Evolutionary conservation across 2,329 filamentous ascomycete genomes (phyloP).

Genomic region (Ophiostoma piceae): DNA sequence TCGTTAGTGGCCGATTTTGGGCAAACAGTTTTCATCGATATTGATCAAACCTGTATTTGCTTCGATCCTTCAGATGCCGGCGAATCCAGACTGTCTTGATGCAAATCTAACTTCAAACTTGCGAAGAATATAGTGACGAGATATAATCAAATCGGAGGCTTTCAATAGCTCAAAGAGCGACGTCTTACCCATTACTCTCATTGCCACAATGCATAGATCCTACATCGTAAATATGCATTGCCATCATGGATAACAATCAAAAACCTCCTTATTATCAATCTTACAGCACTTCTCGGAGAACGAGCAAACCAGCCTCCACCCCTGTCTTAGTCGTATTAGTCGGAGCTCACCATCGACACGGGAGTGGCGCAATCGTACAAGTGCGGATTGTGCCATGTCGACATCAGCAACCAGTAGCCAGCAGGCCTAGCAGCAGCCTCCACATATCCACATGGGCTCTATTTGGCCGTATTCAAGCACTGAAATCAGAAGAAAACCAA

Average conservation of each 20-base stretch:
- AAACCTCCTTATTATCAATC: background rate
- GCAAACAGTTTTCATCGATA: too few species aligned
- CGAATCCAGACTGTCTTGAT: too few species aligned
- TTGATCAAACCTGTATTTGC: too few species aligned
- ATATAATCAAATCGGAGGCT: background rate
- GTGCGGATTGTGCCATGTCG: slow-evolving; percentile 12
- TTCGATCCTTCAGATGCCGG: too few species aligned
- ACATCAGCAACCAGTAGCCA: background rate
- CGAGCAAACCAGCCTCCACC: too few species aligned
- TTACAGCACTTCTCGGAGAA: background rate
- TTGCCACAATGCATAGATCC: background rate
- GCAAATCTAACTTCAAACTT: background rate
- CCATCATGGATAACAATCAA: too few species aligned
- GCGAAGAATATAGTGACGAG: background rate
- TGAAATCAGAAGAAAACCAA: background rate
- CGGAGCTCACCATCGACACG: slow-evolving; percentile 10
- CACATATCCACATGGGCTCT: background rate
- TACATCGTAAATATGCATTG: too few species aligned
- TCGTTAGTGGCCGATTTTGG: too few species aligned
- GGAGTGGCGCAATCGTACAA: slow-evolving; percentile 7
- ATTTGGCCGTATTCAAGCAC: background rate
- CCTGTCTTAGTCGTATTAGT: background rate
- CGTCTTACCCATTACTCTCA: background rate
- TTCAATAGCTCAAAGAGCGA: background rate
- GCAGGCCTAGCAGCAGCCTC: background rate